Conservation (phyloP, 2,329 filamentous ascomycete species). For the Penicillium sp. region DNA sequence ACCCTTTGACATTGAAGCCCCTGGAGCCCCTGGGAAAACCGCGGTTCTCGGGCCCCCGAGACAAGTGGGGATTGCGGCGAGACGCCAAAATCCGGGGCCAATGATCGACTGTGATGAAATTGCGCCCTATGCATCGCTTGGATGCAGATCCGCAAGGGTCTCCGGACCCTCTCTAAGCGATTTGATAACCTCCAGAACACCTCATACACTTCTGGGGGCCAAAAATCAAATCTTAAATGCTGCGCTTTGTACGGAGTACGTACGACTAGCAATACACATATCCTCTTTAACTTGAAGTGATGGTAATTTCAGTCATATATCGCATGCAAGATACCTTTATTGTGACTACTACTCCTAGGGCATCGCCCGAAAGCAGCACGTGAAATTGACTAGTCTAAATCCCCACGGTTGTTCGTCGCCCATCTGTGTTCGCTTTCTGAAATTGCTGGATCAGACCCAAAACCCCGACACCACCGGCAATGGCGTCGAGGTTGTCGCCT, state of each 20-base stretch:
- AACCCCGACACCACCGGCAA: conserved; percentile 57
- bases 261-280: too few species aligned
- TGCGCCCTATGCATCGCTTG: neutral
- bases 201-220: too few species aligned
- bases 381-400: conserved; percentile 24
- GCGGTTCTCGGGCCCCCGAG: neutral
- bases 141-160: conserved; percentile 6
- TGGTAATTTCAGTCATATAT: too few species aligned
- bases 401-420: conserved; percentile 38
- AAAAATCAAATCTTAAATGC: too few species aligned
- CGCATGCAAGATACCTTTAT: too few species aligned
- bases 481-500: conserved; percentile 49
- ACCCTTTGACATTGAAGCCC: neutral
- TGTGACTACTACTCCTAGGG: too few species aligned
- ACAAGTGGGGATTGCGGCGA: conserved; percentile 6
- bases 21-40: neutral
- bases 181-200: neutral
- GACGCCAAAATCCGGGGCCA: conserved; percentile 7
- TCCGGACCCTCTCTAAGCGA: neutral
- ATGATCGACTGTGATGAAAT: neutral
- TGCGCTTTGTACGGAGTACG: too few species aligned
- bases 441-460: conserved; percentile 68
- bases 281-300: too few species aligned
- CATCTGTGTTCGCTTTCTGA: conserved; percentile 55
- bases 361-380: neutral